Evolutionary conservation across 495 filamentous ascomycete genomes (phyloP).

Genomic region (Darksidea phi): DNA sequence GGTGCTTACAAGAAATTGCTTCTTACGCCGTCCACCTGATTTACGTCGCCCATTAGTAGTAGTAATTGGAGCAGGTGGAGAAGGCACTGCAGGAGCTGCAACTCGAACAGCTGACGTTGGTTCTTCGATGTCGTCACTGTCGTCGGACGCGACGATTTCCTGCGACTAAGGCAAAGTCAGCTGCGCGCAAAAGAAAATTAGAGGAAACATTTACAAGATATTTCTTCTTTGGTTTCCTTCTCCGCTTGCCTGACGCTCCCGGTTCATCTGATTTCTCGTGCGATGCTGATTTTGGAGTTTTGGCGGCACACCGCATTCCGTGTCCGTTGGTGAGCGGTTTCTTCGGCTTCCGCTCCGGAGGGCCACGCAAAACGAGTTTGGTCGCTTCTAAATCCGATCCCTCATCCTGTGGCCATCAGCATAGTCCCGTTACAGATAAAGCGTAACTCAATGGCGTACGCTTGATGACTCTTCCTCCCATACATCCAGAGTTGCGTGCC

Average conservation of each 20-base stretch:
- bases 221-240: neutral
- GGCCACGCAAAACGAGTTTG: constrained; percentile 4
- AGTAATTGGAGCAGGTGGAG: neutral
- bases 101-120: neutral
- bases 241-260: neutral
- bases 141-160: constrained; percentile 1
- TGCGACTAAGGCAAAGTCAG: neutral
- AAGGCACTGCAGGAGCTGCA: neutral
- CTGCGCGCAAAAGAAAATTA: neutral
- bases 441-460: constrained; percentile 5
- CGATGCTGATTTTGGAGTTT: neutral
- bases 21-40: constrained; percentile 5
- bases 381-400: constrained; percentile 5
- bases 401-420: constrained; percentile 19
- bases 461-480: constrained; percentile 20
- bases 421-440: neutral
- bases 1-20: neutral
- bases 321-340: constrained; percentile 20
- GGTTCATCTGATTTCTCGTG: constrained; percentile 4
- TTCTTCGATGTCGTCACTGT: constrained; percentile 4
- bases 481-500: constrained; percentile 16
- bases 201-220: neutral
- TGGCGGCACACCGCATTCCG: neutral
- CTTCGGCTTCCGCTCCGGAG: neutral
- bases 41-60: neutral